Base-by-base conservation (phyloP, 805 yeast species). In the Jamesozyma gamospora region DNA sequence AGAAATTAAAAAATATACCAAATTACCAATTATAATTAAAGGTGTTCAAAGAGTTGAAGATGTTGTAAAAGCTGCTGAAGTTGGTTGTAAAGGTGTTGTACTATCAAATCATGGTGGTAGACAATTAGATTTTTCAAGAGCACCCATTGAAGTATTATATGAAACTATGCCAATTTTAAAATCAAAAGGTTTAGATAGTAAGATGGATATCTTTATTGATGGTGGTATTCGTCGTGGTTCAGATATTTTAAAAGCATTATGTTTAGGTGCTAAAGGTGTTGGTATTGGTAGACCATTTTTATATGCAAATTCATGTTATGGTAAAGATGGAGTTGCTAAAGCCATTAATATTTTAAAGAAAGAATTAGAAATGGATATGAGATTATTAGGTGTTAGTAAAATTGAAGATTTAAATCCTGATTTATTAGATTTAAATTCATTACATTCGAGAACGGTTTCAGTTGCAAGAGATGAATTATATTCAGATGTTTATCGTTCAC, bases 51-150 rank as follows among this genome's bases (percentile, higher is more conserved):
- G 88, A 25, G 76, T 75, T 32, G 88, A 82, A 45, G 95, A 86
- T 55, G 86, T 80, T 1, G 58, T 84, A 15, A 60, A 64, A 49
- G 94, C 95, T 0, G 75, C 75, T 7, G 81, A 82, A 48, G 62
- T 70, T 48, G 90, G 90, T 2, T 71, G 73, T 26, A 74, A 76
- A 32, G 94, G 88, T 31, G 78, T 85, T 15, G 84, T 86, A 4
- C 51, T 85, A 37, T 82, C 94, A 2, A 85, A 85, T 56, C 95
- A 85, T 61, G 95, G 95, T 44, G 95, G 95, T 29, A 69, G 95
- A 44, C 94, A 85, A 60, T 65, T 85, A 41, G 95, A 85, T 60
- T 82, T 75, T 51, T 70, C 94, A 0, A 71, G 82, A 13, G 76
- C 94, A 0, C 81, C 88, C 1, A 67, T 85, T 27, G 82, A 78